phyloP scores from a whole-genome alignment of 2,329 filamentous ascomycete species.

The Pseudomassariella vexata region DNA sequence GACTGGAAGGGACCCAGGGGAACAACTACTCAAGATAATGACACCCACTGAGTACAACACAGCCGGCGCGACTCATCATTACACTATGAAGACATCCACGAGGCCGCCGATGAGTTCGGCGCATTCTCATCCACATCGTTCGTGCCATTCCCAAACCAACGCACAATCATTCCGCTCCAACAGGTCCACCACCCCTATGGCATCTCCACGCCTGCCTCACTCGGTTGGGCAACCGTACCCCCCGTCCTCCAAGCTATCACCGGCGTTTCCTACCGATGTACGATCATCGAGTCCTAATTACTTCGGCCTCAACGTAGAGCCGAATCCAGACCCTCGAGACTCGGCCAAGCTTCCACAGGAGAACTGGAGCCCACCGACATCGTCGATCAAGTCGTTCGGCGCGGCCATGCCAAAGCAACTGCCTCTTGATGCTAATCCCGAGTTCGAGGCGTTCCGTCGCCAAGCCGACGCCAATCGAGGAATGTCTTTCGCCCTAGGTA shows the following conservation, averaged over 20 bases:
- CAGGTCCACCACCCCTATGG: slow-evolving; percentile 43
- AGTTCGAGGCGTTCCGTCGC: slow-evolving; percentile 74
- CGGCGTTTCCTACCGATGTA: slow-evolving; percentile 28
- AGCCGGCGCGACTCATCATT: slow-evolving; percentile 23
- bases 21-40: too few relatives aligned
- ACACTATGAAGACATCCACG: slow-evolving; percentile 27
- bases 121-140: slow-evolving; percentile 18
- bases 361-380: slow-evolving; percentile 70
- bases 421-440: slow-evolving; percentile 68
- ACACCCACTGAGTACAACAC: too few relatives aligned
- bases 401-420: slow-evolving; percentile 63
- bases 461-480: slow-evolving; percentile 62
- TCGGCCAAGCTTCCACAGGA: slow-evolving; percentile 58
- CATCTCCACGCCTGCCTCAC: slow-evolving; percentile 45
- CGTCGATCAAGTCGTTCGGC: slow-evolving; percentile 64
- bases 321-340: slow-evolving; percentile 54
- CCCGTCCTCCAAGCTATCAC: slow-evolving; percentile 38
- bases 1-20: too few relatives aligned
- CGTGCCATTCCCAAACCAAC: slow-evolving; percentile 31
- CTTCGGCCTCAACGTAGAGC: slow-evolving; percentile 69
- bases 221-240: slow-evolving; percentile 51
- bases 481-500: slow-evolving; percentile 42
- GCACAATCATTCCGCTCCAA: slow-evolving; percentile 32
- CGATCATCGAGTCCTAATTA: slow-evolving; percentile 73
- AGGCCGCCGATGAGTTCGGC: slow-evolving; percentile 21